A percentile compares a stretch with the other conserved stretches of the same genome.
Evolutionary conservation across 805 yeast genomes (phyloP).

Genomic region (Saccharomycopsis sp.): DNA sequence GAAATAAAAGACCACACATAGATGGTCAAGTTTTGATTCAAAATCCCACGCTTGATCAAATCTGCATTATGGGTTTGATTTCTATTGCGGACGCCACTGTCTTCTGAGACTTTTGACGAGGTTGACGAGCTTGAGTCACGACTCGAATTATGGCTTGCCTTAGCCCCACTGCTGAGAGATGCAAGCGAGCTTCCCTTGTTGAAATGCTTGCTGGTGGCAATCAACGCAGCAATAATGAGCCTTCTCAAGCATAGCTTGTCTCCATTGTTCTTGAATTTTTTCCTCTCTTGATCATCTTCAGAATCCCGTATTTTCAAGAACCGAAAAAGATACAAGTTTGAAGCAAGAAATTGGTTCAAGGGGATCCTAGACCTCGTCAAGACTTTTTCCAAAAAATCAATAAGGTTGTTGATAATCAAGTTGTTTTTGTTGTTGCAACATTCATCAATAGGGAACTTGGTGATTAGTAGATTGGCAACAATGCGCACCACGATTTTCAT

Average conservation of each 20-base stretch:
- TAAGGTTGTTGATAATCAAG: slow-evolving; percentile 18
- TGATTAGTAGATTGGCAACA: slow-evolving; percentile 16
- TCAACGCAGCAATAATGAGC: slow-evolving; percentile 14
- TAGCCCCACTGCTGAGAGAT: background rate
- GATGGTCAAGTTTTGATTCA: slow-evolving; percentile 7
- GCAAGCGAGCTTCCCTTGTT: too few species aligned
- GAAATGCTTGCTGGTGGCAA: slow-evolving; percentile 1
- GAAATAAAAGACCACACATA: slow-evolving; percentile 16
- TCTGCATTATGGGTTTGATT: background rate
- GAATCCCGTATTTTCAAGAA: slow-evolving; percentile 2
- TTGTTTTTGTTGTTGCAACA: slow-evolving; percentile 20
- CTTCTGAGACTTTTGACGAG: too few species aligned
- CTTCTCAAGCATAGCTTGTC: slow-evolving; percentile 17
- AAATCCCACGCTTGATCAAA: slow-evolving; percentile 1
- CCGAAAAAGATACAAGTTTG: slow-evolving; percentile 12
- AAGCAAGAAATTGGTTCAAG: slow-evolving; percentile 14
- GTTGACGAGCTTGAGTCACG: too few species aligned
- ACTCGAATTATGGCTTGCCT: too few species aligned
- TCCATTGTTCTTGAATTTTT: slow-evolving; percentile 2
- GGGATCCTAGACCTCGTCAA: slow-evolving; percentile 10
- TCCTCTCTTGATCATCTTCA: background rate
- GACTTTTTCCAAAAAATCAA: slow-evolving; percentile 14
- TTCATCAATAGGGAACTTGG: slow-evolving; percentile 20
- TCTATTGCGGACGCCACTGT: background rate
- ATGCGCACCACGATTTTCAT: slow-evolving; percentile 16